phyloP scores from a whole-genome alignment of 73 alveolate species.

The Stentor coeruleus region DNA sequence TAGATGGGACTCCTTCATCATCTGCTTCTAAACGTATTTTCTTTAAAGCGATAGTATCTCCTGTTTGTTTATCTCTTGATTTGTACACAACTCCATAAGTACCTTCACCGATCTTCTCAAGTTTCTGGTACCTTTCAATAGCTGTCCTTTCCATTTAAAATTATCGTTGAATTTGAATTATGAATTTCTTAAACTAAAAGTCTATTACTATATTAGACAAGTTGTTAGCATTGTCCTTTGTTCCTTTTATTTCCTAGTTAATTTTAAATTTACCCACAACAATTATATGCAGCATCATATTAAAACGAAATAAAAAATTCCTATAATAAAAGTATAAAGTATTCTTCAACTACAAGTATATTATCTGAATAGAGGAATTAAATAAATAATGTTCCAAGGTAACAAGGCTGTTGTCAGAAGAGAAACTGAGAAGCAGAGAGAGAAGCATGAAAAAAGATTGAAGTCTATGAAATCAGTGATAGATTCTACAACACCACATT shows the following conservation, averaged over 20 bases:
- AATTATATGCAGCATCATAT: too few relatives aligned
- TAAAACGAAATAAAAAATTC: too few relatives aligned
- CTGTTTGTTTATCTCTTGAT: constrained; percentile 60
- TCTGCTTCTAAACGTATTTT: constrained; percentile 81
- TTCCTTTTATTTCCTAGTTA: too few relatives aligned
- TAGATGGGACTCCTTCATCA: constrained; percentile 92
- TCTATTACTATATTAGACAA: too few relatives aligned
- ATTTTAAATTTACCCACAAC: too few relatives aligned
- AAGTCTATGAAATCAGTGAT: neutral
- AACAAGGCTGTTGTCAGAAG: neutral
- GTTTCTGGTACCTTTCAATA: constrained; percentile 67
- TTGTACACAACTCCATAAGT: constrained; percentile 92
- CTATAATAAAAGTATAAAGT: too few relatives aligned
- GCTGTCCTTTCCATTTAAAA: too few relatives aligned
- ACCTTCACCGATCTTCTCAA: constrained; percentile 88
- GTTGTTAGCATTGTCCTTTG: too few relatives aligned
- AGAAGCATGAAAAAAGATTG: neutral
- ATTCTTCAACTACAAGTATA: too few relatives aligned
- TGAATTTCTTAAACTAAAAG: too few relatives aligned
- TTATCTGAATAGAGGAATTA: too few relatives aligned
- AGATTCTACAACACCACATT: neutral
- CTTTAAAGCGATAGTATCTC: constrained; percentile 83
- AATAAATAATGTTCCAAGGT: neutral
- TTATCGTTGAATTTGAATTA: too few relatives aligned
- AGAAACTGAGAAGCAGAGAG: neutral